phyloP scores from a whole-genome alignment of 208 protist genomes.

The Leptomonas pyrrhocoris region DNA sequence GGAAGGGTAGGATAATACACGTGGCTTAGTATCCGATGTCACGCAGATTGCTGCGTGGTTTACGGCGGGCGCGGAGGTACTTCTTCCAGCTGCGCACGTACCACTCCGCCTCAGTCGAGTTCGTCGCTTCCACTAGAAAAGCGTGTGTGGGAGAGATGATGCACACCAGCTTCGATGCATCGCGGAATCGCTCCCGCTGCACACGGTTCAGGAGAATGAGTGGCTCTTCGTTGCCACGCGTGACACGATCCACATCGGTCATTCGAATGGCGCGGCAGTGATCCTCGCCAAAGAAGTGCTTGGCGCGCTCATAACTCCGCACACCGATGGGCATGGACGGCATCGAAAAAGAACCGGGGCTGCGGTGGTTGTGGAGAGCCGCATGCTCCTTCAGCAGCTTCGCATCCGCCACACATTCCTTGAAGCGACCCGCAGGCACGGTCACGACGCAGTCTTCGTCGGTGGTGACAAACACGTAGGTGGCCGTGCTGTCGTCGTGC shows the following conservation, averaged over 20 bases:
- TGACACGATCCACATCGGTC: slow-evolving; percentile 47
- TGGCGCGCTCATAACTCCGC: slow-evolving; percentile 35
- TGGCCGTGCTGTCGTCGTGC: slow-evolving; percentile 11
- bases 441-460: slow-evolving; percentile 49
- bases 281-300: slow-evolving; percentile 44
- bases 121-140: slow-evolving; percentile 56
- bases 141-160: slow-evolving; percentile 54
- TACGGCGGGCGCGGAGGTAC: slow-evolving; percentile 14
- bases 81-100: slow-evolving; percentile 38
- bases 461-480: slow-evolving; percentile 65
- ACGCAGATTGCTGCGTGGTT: background rate
- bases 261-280: slow-evolving; percentile 41
- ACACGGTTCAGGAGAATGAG: slow-evolving; percentile 27
- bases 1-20: slow-evolving; percentile 5
- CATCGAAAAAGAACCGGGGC: background rate
- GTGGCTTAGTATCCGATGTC: background rate
- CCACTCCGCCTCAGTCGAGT: slow-evolving; percentile 36
- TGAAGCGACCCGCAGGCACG: slow-evolving; percentile 43
- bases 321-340: slow-evolving; percentile 24
- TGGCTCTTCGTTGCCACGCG: slow-evolving; percentile 52
- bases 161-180: slow-evolving; percentile 45
- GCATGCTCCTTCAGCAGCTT: slow-evolving; percentile 19
- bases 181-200: slow-evolving; percentile 34
- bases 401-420: slow-evolving; percentile 15
- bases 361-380: background rate